These are phyloP conservation scores for Nemophila menziesii DNA, from an alignment of 257 asterid genomes.

Conservation along the genomic window DNA sequence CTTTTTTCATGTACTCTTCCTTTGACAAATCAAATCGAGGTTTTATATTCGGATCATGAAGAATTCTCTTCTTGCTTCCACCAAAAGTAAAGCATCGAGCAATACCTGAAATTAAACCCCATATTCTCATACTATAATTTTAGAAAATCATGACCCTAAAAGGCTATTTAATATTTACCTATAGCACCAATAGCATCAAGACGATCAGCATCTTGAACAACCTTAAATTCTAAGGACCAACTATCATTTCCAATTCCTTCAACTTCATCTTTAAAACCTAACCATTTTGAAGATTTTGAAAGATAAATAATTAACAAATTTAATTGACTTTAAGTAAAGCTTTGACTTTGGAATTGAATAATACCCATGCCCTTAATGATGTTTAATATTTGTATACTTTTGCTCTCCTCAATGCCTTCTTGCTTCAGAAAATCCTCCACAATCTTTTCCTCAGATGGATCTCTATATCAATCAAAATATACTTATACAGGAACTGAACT, in stretches of 20 bases:
- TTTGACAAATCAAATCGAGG: constrained; percentile 74
- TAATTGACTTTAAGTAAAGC: background rate
- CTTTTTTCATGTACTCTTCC: constrained; percentile 80
- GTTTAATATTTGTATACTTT: constrained; percentile 37
- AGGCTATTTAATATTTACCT: no score
- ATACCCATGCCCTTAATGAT: constrained; percentile 82
- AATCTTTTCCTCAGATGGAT: constrained; percentile 62
- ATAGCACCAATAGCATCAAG: constrained; percentile 99
- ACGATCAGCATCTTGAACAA: constrained; percentile 96
- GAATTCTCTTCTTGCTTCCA: constrained; percentile 66
- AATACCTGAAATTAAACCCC: constrained; percentile 37
- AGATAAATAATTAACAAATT: no score
- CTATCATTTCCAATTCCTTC: constrained; percentile 26
- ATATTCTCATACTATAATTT: background rate
- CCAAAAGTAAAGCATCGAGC: constrained; percentile 96
- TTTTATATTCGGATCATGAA: constrained; percentile 60
- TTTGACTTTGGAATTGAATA: background rate
- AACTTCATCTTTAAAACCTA: constrained; percentile 88
- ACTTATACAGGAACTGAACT: background rate
- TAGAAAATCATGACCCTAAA: background rate
- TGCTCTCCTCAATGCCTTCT: constrained; percentile 54
- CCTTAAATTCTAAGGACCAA: constrained; percentile 58
- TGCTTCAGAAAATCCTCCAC: constrained; percentile 71
- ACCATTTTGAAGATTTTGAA: background rate
- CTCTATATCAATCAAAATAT: constrained; percentile 30